Conservation (phyloP, 345 rosid genomes). For the Reutealis trisperma region DNA sequence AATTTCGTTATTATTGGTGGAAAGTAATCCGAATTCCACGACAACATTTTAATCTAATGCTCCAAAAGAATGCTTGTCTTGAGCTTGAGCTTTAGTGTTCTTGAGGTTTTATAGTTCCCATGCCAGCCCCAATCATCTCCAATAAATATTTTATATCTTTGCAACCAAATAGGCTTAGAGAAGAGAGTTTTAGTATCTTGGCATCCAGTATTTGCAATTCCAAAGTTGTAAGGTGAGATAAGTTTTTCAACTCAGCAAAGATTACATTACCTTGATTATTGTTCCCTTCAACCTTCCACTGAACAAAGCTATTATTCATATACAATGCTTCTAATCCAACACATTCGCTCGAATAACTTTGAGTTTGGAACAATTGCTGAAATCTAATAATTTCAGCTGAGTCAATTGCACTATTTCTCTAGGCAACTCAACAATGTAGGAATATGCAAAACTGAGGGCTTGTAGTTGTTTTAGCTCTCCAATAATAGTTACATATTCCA, state of each 20-base stretch:
- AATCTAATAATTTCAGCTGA: conserved; percentile 24
- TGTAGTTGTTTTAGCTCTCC: conserved; percentile 28
- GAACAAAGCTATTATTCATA: conserved; percentile 22
- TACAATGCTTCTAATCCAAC: conserved; percentile 34
- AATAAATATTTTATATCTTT: conserved; percentile 19
- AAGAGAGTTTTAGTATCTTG: background rate
- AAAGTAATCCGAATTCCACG: too few relatives aligned
- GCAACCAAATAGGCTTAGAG: background rate
- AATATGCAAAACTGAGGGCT: conserved; percentile 27
- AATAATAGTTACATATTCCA: background rate
- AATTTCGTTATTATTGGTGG: too few relatives aligned
- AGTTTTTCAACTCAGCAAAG: conserved; percentile 21
- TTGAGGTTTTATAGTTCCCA: background rate
- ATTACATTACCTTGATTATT: background rate
- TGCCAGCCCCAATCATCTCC: conserved; percentile 22
- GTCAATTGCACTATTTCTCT: conserved; percentile 21
- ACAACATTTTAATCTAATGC: background rate
- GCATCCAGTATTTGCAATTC: conserved; percentile 17
- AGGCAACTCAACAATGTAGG: conserved; percentile 27
- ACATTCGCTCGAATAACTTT: conserved; percentile 30
- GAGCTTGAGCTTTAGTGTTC: conserved; percentile 20
- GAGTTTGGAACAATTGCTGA: conserved; percentile 25
- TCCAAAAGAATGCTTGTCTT: background rate
- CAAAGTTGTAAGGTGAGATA: conserved; percentile 16
- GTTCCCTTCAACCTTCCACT: conserved; percentile 27